phyloP scores from a whole-genome alignment of 768 basidiomycete species.

The Leccinum ochraceum region DNA sequence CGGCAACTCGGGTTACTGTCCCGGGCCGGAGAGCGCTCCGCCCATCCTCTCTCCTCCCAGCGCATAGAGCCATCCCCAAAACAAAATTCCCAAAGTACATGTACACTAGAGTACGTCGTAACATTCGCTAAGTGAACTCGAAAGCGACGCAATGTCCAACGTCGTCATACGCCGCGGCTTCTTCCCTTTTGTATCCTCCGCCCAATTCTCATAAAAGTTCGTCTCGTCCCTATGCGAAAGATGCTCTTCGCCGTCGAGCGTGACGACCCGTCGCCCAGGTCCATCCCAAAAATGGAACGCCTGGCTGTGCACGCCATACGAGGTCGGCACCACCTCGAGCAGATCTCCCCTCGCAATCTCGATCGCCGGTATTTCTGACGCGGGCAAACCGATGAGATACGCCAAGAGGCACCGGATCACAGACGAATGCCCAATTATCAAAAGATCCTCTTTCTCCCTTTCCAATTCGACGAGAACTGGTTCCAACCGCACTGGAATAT shows the following conservation, averaged over 20 bases:
- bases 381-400: constrained; percentile 90
- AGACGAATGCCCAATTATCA: constrained; percentile 96
- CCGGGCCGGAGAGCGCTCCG: too few relatives aligned
- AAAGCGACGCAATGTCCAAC: constrained; percentile 32
- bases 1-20: too few relatives aligned
- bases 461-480: constrained; percentile 92
- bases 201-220: constrained; percentile 90
- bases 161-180: constrained; percentile 35
- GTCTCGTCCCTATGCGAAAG: constrained; percentile 54
- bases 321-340: constrained; percentile 89
- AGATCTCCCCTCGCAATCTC: constrained; percentile 96
- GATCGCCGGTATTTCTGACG: constrained; percentile 95
- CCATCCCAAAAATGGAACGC: constrained; percentile 94
- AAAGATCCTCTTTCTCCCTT: constrained; percentile 88
- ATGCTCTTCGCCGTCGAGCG: constrained; percentile 35
- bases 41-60: too few relatives aligned
- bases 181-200: constrained; percentile 71
- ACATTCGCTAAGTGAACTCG: not conserved
- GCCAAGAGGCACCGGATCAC: constrained; percentile 96
- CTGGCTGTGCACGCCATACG: constrained; percentile 87
- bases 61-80: not conserved
- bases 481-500: constrained; percentile 80
- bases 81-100: not conserved
- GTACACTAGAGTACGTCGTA: not conserved
- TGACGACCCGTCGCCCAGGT: constrained; percentile 59